Evolutionary conservation across 169 alveolate species (phyloP).

Genomic region (Plasmodium sp.): DNA sequence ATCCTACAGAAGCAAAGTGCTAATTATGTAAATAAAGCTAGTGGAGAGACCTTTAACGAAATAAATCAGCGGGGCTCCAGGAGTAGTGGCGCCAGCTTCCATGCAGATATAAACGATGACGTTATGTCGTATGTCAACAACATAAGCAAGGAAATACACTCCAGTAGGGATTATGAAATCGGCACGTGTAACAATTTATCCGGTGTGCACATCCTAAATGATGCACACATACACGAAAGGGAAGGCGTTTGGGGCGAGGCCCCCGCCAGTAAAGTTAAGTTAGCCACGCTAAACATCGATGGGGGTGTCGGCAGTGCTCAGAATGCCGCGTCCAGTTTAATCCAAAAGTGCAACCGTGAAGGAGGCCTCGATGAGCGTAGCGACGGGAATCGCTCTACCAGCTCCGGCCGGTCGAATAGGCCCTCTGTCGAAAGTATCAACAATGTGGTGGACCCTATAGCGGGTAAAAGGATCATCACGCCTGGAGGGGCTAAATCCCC

Average conservation of each 20-base stretch:
- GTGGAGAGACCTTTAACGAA: background rate
- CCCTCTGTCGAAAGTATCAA: background rate
- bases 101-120: slow-evolving; percentile 8
- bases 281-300: background rate
- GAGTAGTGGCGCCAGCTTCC: background rate
- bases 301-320: background rate
- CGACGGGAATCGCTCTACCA: background rate
- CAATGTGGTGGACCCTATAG: background rate
- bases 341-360: background rate
- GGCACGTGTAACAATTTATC: background rate
- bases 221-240: background rate
- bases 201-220: background rate
- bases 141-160: background rate
- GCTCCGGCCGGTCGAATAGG: background rate
- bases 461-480: background rate
- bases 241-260: background rate
- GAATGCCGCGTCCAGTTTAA: background rate
- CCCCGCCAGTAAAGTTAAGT: background rate
- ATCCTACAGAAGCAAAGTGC: background rate
- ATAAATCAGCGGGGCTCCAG: background rate
- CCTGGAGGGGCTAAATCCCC: background rate
- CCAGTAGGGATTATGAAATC: background rate
- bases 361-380: background rate
- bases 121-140: background rate
- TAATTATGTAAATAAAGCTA: background rate